Percentiles rank a stretch among this genome's conserved stretches.
Conservation (phyloP, 768 basidiomycete species). For the Psilocybe tampanensis region DNA sequence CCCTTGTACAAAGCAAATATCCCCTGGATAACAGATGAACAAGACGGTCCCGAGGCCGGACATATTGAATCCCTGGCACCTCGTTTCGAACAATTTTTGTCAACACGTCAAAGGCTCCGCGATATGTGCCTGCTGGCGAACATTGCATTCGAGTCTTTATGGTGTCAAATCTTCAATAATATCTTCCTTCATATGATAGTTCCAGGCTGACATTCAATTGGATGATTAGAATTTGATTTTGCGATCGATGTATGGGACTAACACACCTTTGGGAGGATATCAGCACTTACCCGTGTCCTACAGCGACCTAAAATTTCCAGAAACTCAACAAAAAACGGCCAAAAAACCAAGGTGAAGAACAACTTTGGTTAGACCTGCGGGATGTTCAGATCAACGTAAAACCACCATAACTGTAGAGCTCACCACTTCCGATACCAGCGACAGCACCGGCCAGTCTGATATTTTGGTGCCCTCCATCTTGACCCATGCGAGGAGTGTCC, state of each 20-base stretch:
- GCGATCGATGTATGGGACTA: background rate
- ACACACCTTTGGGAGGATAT: constrained; percentile 9
- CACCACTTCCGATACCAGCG: constrained; percentile 66
- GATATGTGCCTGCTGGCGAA: constrained; percentile 63
- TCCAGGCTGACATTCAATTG: background rate
- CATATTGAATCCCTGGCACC: constrained; percentile 35
- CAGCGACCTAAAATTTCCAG: constrained; percentile 50
- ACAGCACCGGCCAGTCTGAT: constrained; percentile 57
- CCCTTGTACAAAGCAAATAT: constrained; percentile 73
- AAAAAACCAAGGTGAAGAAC: constrained; percentile 5
- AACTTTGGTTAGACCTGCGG: constrained; percentile 55
- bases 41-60: constrained; percentile 1
- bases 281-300: constrained; percentile 61
- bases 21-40: constrained; percentile 40
- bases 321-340: constrained; percentile 9
- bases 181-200: background rate
- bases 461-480: constrained; percentile 31
- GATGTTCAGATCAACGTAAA: background rate
- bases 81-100: constrained; percentile 60
- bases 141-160: constrained; percentile 77
- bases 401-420: constrained; percentile 14
- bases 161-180: constrained; percentile 59
- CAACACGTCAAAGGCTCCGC: constrained; percentile 61
- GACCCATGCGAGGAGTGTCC: constrained; percentile 27
- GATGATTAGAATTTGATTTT: background rate